Evolutionary conservation across 2,329 filamentous ascomycete species (phyloP).

Genomic region (Ramularia endophylla): DNA sequence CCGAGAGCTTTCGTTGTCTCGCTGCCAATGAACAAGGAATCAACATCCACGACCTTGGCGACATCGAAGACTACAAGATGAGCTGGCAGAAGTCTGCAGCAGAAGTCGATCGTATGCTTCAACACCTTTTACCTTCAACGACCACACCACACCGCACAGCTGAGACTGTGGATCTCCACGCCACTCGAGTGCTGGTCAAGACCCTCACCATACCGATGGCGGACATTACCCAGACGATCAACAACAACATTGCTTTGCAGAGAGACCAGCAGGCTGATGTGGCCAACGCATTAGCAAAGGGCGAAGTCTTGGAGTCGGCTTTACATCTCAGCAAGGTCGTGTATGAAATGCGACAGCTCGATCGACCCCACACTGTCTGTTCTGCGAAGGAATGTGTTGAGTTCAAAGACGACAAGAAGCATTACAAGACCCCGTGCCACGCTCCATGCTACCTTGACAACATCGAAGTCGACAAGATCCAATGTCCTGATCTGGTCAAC

Average conservation of each 20-base stretch:
- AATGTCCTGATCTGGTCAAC: neutral
- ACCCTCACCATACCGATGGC: neutral
- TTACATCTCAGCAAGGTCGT: conserved; percentile 1
- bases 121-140: neutral
- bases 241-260: conserved; percentile 2
- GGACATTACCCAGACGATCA: neutral
- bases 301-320: neutral
- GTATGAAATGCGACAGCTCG: neutral
- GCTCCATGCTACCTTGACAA: neutral
- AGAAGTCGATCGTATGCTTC: neutral
- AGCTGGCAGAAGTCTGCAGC: conserved; percentile 30
- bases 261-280: neutral
- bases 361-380: neutral
- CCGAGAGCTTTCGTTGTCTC: conserved; percentile 38
- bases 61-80: conserved; percentile 26
- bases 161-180: conserved; percentile 1
- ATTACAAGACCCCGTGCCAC: neutral
- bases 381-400: neutral
- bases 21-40: conserved; percentile 33
- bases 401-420: neutral
- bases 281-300: neutral
- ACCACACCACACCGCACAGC: neutral
- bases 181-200: neutral
- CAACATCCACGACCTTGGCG: conserved; percentile 26
- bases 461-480: conserved; percentile 1